A percentile compares a stretch with the other conserved stretches of the same genome.
Conservation (phyloP, 1,139 yeast species). For the Saccharomycopsis phalli region DNA sequence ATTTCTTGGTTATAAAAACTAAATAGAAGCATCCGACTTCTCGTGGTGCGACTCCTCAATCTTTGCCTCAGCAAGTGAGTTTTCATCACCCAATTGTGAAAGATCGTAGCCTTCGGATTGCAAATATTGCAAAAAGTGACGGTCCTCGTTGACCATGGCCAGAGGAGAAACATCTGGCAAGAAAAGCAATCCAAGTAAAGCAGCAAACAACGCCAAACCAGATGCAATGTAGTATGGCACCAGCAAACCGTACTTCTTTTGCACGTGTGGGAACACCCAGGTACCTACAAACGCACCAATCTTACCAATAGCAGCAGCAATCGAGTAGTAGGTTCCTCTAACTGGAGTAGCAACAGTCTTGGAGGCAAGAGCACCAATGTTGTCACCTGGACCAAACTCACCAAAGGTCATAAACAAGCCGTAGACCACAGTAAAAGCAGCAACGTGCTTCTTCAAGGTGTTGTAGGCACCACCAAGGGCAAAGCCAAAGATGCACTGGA, state of each 20-base stretch:
- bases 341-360: slow-evolving; percentile 81
- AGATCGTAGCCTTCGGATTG: slow-evolving; percentile 50
- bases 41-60: slow-evolving; percentile 1
- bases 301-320: slow-evolving; percentile 87
- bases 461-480: slow-evolving; percentile 71
- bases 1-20: too few relatives aligned
- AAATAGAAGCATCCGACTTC: neutral
- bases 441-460: slow-evolving; percentile 50
- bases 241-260: slow-evolving; percentile 47
- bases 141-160: slow-evolving; percentile 72
- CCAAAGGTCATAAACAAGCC: slow-evolving; percentile 84
- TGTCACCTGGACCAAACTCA: slow-evolving; percentile 93
- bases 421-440: slow-evolving; percentile 72
- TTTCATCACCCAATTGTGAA: slow-evolving; percentile 26
- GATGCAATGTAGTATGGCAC: slow-evolving; percentile 82
- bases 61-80: neutral
- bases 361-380: slow-evolving; percentile 79
- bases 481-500: slow-evolving; percentile 78
- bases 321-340: slow-evolving; percentile 85
- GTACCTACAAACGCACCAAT: slow-evolving; percentile 91
- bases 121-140: slow-evolving; percentile 57
- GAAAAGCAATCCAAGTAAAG: slow-evolving; percentile 56
- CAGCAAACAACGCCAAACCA: slow-evolving; percentile 65
- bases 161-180: slow-evolving; percentile 80
- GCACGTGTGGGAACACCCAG: slow-evolving; percentile 73